Evolutionary conservation across 2,329 filamentous ascomycete species (phyloP), one percentile per base, ranked within the genome.

Genomic region (Beauveria australis): DNA sequence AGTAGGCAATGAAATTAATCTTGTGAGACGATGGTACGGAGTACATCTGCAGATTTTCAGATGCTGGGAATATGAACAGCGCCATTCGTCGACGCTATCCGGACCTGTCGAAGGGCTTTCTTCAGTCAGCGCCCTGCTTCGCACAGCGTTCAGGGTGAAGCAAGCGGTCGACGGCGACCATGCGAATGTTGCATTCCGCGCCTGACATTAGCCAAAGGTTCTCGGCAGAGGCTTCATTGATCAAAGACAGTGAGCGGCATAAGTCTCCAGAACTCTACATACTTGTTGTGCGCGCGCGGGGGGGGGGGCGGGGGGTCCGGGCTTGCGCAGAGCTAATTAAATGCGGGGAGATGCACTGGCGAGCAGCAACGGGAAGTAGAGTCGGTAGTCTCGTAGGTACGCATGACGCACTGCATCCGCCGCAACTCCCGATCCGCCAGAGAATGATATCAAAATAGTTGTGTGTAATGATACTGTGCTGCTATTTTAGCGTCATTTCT

Each of bases 361-460:
- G 44, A 33, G 8, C 22, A 41, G 41, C 14, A 24, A 49, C 54
- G 44, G 54, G 54, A 48, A 57, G 43, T 22, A 49, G 8, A 33
- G 41, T 44, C 47, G 56, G 47, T 52, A 52, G 37, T 44, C 47
- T 44, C 40, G 14, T 16, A 28, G 26, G 26, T 28, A 49, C 26
- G 24, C 46, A 58, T 51, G 55, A 43, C 55, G 47, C 55, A 58
- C 44, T 14, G 30, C 54, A 41, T 56, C 46, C 46, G 54, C 28
- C 54, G 28, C 28, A 26, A 33, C 53, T 26, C 9, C 46, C 22
- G 37, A 58, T 52, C 47, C 19, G 24, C 19, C 10, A 33, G 30
- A 33, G 10, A 33, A 33, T 33, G 30, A 12, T 33, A 33, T 12
- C 30, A 12, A 33, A 33, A 33, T 12, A 33, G 10, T 30, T 30